A percentile compares a stretch with the other conserved stretches of the same genome.
These are phyloP conservation scores for Wilcoxina mikolae DNA, from an alignment of 495 filamentous ascomycete genomes.

Conservation along the genomic window DNA sequence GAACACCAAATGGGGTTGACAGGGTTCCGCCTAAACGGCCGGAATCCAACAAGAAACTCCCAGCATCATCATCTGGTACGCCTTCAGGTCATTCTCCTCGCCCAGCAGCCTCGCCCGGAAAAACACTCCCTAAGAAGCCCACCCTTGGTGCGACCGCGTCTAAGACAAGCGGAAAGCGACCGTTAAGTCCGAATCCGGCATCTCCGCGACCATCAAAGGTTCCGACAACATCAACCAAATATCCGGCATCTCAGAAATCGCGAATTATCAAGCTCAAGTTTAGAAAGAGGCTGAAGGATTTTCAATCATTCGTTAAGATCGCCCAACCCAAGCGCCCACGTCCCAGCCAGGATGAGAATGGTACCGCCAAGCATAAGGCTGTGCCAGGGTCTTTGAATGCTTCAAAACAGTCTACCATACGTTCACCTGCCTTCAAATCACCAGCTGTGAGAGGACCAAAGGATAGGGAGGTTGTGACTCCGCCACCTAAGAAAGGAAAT, in stretches of 20 bases:
- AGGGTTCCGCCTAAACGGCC: not conserved
- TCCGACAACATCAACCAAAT: conserved; percentile 17
- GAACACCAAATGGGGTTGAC: not conserved
- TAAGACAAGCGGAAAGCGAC: conserved; percentile 26
- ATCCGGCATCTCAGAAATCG: not conserved
- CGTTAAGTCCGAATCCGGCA: conserved; percentile 19
- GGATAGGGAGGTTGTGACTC: conserved; percentile 21
- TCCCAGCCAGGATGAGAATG: conserved; percentile 18
- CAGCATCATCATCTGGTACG: conserved; percentile 4
- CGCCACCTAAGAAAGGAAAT: conserved; percentile 27
- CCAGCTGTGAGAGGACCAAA: conserved; percentile 21
- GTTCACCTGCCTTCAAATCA: conserved; percentile 24
- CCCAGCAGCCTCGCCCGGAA: conserved; percentile 18
- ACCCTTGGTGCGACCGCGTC: conserved; percentile 21
- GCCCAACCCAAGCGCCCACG: conserved; percentile 19
- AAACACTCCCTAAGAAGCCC: conserved; percentile 18
- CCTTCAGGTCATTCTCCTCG: conserved; percentile 19
- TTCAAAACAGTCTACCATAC: conserved; percentile 4
- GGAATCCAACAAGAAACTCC: conserved; percentile 22
- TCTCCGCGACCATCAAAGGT: conserved; percentile 15
- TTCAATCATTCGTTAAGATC: conserved; percentile 18
- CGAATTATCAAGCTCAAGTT: conserved; percentile 24
- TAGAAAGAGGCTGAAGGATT: conserved; percentile 16
- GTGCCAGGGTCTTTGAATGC: conserved; percentile 11
- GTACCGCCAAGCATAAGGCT: conserved; percentile 20